Conservation (phyloP, 805 yeast genomes). For the Candida fluviatilis region DNA sequence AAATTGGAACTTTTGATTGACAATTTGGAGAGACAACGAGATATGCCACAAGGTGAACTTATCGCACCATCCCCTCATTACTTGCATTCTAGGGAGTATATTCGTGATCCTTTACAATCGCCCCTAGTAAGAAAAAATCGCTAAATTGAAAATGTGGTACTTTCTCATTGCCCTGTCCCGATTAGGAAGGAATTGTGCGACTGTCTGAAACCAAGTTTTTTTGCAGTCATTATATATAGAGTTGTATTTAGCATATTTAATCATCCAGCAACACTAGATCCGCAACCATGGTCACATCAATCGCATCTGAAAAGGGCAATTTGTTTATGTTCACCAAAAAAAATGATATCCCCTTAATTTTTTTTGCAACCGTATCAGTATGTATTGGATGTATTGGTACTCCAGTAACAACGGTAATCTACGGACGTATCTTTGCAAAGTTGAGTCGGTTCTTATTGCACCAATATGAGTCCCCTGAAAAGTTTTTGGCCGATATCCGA, state of each 20-base stretch:
- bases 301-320: no score
- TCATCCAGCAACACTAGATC: no score
- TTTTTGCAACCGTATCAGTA: conserved; percentile 35
- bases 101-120: not conserved
- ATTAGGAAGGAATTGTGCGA: not conserved
- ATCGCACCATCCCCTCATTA: no score
- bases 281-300: no score
- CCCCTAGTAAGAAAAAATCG: not conserved
- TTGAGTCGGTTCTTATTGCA: conserved; percentile 28
- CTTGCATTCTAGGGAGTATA: no score
- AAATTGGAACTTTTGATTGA: conserved; percentile 2
- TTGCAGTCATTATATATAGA: not conserved
- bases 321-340: conserved; percentile 13
- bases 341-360: conserved; percentile 12
- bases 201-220: not conserved
- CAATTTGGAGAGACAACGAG: not conserved
- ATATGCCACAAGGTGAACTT: not conserved
- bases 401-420: conserved; percentile 57
- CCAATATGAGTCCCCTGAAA: conserved; percentile 17
- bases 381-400: conserved; percentile 52
- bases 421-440: conserved; percentile 57
- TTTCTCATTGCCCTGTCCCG: not conserved
- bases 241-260: no score
- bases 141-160: not conserved
- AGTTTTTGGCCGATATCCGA: conserved; percentile 21